Conservation (phyloP, 225 moss, liverwort and hornwort species). For the Bryum argenteum region DNA sequence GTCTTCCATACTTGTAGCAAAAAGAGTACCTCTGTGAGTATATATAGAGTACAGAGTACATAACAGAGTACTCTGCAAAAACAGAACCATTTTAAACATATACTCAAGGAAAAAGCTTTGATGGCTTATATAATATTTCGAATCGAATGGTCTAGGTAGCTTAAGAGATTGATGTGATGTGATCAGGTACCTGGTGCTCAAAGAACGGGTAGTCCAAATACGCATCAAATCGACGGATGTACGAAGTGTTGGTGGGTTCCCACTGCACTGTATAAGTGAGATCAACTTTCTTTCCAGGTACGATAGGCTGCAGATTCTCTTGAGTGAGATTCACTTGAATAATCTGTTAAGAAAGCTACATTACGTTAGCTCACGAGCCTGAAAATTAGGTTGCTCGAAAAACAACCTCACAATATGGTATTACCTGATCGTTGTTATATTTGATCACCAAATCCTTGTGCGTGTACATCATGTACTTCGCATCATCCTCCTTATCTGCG, state of each 20-base stretch:
- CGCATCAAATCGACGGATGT: slow-evolving; percentile 88
- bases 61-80: too few relatives aligned
- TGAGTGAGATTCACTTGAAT: slow-evolving; percentile 98
- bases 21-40: too few relatives aligned
- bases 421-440: slow-evolving; percentile 87
- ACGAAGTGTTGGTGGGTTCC: slow-evolving; percentile 78
- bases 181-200: slow-evolving; percentile 78
- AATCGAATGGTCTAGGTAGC: too few relatives aligned
- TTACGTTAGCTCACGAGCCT: too few relatives aligned
- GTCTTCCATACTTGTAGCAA: too few relatives aligned
- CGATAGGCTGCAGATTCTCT: slow-evolving; percentile 64
- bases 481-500: slow-evolving; percentile 58
- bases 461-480: slow-evolving; percentile 61
- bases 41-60: too few relatives aligned
- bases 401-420: slow-evolving; percentile 10
- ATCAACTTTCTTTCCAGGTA: slow-evolving; percentile 69
- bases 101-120: too few relatives aligned
- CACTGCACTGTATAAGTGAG: slow-evolving; percentile 90
- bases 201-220: slow-evolving; percentile 98
- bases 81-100: too few relatives aligned
- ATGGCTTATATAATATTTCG: too few relatives aligned
- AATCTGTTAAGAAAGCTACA: slow-evolving; percentile 51
- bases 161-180: not conserved
- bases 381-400: not conserved
- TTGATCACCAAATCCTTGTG: slow-evolving; percentile 83